A percentile compares a stretch with the other conserved stretches of the same genome.
Conservation (phyloP, 768 basidiomycete species). For the Boletus edulis region DNA sequence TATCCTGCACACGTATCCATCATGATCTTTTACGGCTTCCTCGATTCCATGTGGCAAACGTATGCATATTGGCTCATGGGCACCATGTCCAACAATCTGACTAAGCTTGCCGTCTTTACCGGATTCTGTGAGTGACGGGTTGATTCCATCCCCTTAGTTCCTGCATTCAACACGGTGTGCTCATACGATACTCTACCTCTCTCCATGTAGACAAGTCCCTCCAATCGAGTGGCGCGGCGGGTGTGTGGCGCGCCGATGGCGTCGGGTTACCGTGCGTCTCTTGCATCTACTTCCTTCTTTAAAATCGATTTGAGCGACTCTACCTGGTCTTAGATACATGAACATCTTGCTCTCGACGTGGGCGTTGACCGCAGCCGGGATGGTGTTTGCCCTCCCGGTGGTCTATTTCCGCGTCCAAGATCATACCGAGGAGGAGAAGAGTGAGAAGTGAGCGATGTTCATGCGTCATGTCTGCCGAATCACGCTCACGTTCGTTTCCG, state of each 20-base stretch:
- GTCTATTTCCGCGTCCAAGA: constrained; percentile 66
- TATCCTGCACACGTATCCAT: constrained; percentile 61
- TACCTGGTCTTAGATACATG: constrained; percentile 47
- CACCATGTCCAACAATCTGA: constrained; percentile 80
- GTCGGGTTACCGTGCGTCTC: constrained; percentile 57
- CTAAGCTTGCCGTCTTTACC: constrained; percentile 76
- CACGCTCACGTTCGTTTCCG: too few species aligned
- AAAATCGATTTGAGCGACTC: too few species aligned
- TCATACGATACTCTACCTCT: neutral
- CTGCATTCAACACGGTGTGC: neutral
- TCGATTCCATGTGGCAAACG: constrained; percentile 87
- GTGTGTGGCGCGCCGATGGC: constrained; percentile 70
- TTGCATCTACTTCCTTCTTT: neutral
- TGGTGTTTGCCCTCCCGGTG: constrained; percentile 71
- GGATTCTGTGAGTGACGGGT: constrained; percentile 67
- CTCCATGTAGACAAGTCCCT: constrained; percentile 60
- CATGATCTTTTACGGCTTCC: constrained; percentile 68
- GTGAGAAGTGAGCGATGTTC: constrained; percentile 44
- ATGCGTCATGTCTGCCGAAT: too few species aligned
- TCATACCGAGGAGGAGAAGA: constrained; percentile 49
- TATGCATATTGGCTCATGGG: constrained; percentile 84
- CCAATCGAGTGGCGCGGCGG: constrained; percentile 73
- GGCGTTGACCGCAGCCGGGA: constrained; percentile 61
- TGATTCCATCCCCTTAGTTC: neutral
- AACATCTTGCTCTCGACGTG: constrained; percentile 75